Evolutionary conservation across 441 rosid species (phyloP).

Genomic region (Erysimum cheiri): DNA sequence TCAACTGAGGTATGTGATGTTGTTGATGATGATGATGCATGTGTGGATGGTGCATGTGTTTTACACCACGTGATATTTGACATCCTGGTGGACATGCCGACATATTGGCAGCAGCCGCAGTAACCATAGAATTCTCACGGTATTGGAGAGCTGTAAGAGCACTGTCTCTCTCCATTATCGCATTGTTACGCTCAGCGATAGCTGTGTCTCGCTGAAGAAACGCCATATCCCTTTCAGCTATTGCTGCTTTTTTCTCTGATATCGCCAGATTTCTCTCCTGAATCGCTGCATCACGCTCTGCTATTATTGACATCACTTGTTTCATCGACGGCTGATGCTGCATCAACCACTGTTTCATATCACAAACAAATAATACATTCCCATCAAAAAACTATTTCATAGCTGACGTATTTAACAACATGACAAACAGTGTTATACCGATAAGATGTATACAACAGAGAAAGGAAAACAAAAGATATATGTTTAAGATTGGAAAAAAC

Average conservation of each 20-base stretch:
- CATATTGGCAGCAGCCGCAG: slow-evolving; percentile 45
- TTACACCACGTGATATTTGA: slow-evolving; percentile 82
- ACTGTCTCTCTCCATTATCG: slow-evolving; percentile 81
- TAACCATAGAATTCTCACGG: slow-evolving; percentile 74
- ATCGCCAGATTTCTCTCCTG: slow-evolving; percentile 89
- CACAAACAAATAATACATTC: slow-evolving; percentile 32
- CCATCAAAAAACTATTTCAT: slow-evolving; percentile 27
- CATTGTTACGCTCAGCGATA: slow-evolving; percentile 88
- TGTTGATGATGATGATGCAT: slow-evolving; percentile 83
- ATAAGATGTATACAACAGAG: slow-evolving; percentile 8
- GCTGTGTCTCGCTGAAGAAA: slow-evolving; percentile 93
- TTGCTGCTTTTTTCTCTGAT: slow-evolving; percentile 88
- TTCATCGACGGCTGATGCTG: slow-evolving; percentile 98
- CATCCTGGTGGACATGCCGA: slow-evolving; percentile 76
- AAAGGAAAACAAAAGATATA: neutral
- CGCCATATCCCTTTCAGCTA: slow-evolving; percentile 93
- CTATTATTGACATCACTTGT: slow-evolving; percentile 95
- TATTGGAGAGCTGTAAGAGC: slow-evolving; percentile 86
- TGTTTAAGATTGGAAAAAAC: neutral
- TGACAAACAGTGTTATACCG: slow-evolving; percentile 6
- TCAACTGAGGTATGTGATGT: slow-evolving; percentile 59
- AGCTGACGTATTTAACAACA: slow-evolving; percentile 5
- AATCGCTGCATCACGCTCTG: slow-evolving; percentile 93
- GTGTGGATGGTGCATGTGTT: slow-evolving; percentile 80
- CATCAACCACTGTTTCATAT: slow-evolving; percentile 80